Evolutionary conservation across 176 grass and related monocot species (phyloP), one percentile per base, ranked within the genome.

Genomic region (Alopecurus myosuroides): DNA sequence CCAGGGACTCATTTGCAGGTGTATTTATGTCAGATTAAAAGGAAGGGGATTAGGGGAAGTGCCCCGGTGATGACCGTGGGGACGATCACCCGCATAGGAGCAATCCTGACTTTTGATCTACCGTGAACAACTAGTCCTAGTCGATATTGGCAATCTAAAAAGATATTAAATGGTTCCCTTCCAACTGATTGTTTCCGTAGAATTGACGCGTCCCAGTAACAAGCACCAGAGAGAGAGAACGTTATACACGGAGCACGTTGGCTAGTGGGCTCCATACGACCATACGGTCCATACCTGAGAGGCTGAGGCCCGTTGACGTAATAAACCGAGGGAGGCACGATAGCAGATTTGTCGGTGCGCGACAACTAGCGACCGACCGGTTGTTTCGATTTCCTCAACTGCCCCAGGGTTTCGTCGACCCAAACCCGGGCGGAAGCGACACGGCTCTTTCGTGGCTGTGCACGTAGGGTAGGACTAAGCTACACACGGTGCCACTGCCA

Each of bases 291-390:
- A 36, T 20, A 37, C 31, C 35, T 28, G 50, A 23, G 34, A 28
- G 11, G 57, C 26, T 15, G 60, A 33, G 60, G 33, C 76, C n/a
- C 53, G 76, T 78, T 40, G 33, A 78, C 55, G 36, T 37, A 40
- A 78, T 35, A 1, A 8, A 23, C 22, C 35, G 36, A 70, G 36
- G 36, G 66, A 64, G 14, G 29, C 61, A 64, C 61, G 29, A 29
- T 28, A 70, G 15, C 11, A 37, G 35, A 30, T 31, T 6, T 40
- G 85, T 80, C 77, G 85, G 77, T 74, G 81, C 70, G 39, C 19
- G 69, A 46, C 62, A 20, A n/a, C 40, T 48, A 30, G 29, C 61
- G 14, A n/a, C 23, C 57, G 13, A n/a, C 25, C 4, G 41, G 15
- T 15, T 22, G 61, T 64, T 14, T 66, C 62, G 17, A 66, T 35